Percentiles rank a stretch among this genome's conserved stretches.
Conservation (phyloP, 2,329 filamentous ascomycete genomes). For the Periconia sp. region DNA sequence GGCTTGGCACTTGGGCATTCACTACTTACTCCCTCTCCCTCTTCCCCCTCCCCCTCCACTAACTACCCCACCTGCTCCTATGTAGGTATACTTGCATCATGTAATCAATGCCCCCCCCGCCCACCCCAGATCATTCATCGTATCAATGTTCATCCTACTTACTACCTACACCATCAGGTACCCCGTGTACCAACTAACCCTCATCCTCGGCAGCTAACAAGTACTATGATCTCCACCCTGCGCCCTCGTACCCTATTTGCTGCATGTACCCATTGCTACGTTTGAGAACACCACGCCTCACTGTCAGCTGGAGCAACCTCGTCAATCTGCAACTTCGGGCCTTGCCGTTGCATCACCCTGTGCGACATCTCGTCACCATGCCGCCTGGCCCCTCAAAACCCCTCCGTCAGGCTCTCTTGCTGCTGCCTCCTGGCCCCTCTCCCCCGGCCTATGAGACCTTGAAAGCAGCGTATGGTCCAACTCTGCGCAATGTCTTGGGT, state of each 20-base stretch:
- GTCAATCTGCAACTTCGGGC: neutral
- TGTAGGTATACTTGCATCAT: neutral
- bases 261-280: neutral
- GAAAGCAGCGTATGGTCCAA: conserved; percentile 47
- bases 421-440: conserved; percentile 49
- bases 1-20: neutral
- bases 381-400: conserved; percentile 20
- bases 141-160: neutral
- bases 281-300: neutral
- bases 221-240: no score
- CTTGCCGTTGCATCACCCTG: neutral
- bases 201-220: no score
- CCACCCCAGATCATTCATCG: neutral
- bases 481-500: conserved; percentile 46
- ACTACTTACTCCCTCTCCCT: neutral
- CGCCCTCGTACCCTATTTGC: neutral
- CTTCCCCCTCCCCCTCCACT: neutral
- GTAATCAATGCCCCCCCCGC: neutral
- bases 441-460: conserved; percentile 43
- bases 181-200: no score
- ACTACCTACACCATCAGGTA: no score
- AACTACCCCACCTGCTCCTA: no score
- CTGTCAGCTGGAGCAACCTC: neutral
- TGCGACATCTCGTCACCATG: conserved; percentile 30
- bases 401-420: conserved; percentile 37